These are phyloP conservation scores for Pleurozium schreberi DNA, from an alignment of 225 moss, liverwort and hornwort species.

Conservation along the genomic window DNA sequence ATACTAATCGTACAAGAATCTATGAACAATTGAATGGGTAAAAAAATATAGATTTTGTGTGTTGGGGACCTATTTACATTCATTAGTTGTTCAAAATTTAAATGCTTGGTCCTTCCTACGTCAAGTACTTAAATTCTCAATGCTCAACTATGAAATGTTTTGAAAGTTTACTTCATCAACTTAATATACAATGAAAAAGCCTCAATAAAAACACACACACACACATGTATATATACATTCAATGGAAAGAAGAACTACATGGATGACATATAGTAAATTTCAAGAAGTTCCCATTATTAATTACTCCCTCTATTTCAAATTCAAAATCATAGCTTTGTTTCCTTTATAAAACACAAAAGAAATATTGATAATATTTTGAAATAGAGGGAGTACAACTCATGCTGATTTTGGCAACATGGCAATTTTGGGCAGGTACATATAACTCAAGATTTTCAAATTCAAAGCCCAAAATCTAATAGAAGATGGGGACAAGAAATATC, in stretches of 20 bases:
- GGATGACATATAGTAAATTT: background rate
- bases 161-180: background rate
- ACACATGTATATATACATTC: background rate
- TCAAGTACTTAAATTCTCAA: background rate
- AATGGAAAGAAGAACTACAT: background rate
- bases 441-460: too few species aligned
- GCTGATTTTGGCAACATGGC: too few species aligned
- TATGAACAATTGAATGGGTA: background rate
- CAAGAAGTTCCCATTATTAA: background rate
- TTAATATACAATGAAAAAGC: background rate
- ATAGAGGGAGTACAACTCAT: too few species aligned
- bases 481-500: too few species aligned
- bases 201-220: background rate
- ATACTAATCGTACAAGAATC: too few species aligned
- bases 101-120: fast-evolving
- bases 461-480: too few species aligned
- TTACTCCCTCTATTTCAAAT: too few species aligned
- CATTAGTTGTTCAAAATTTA: background rate
- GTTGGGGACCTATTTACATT: fast-evolving
- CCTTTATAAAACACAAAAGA: too few species aligned
- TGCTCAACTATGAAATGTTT: background rate
- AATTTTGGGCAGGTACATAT: too few species aligned
- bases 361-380: too few species aligned
- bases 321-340: too few species aligned
- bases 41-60: background rate